A percentile compares a stretch with the other conserved stretches of the same genome.
Conservation (phyloP, 108 stramenopile genomes). For the Nannochloropsis gaditana region DNA sequence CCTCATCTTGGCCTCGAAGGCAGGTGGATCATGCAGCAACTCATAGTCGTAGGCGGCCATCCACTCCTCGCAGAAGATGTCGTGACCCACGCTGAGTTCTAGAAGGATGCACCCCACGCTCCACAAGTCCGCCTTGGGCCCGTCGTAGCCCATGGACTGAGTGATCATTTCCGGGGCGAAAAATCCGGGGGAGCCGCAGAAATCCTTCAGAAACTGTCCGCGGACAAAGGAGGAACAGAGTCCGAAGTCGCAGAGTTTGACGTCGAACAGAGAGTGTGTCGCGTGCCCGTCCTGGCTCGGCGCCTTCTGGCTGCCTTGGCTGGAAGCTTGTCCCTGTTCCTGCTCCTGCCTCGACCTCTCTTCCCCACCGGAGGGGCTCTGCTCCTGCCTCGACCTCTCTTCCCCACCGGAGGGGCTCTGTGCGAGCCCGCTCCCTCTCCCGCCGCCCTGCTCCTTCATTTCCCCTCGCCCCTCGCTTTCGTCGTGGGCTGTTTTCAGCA, state of each 20-base stretch:
- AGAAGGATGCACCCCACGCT: conserved; percentile 63
- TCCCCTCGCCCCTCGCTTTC: background rate
- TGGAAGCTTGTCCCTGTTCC: background rate
- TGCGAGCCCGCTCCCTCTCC: background rate
- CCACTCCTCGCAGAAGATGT: conserved; percentile 48
- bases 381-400: background rate
- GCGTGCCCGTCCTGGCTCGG: background rate
- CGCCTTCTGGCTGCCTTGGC: too few species aligned
- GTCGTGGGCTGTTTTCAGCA: conserved; percentile 27
- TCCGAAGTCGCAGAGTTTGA: conserved; percentile 66
- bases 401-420: background rate
- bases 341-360: background rate
- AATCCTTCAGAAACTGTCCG: conserved; percentile 42
- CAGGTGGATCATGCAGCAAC: conserved; percentile 28
- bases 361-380: background rate
- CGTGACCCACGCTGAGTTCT: conserved; percentile 58
- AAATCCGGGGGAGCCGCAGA: conserved; percentile 69
- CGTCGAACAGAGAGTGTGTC: conserved; percentile 12
- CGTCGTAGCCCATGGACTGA: conserved; percentile 36
- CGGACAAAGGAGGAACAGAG: conserved; percentile 49
- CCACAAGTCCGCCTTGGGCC: conserved; percentile 63
- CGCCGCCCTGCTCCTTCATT: background rate
- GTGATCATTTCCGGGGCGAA: conserved; percentile 68
- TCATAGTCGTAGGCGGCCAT: conserved; percentile 47
- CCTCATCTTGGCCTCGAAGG: conserved; percentile 30